phyloP scores from a whole-genome alignment of 2,329 filamentous ascomycete species.

The Aspergillus sp. region DNA sequence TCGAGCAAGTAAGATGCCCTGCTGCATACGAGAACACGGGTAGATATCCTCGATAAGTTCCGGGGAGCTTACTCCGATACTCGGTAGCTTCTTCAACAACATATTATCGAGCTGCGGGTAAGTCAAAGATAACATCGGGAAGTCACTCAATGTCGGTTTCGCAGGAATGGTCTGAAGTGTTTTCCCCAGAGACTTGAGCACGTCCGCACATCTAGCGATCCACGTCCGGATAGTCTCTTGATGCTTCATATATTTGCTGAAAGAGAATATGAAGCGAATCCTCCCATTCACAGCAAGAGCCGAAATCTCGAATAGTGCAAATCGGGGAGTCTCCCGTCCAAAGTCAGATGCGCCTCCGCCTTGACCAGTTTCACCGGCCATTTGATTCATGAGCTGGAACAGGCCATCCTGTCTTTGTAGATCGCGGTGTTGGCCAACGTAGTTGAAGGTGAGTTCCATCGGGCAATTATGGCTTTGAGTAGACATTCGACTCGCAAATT shows the following conservation, averaged over 20 bases:
- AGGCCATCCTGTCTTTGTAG: conserved; percentile 47
- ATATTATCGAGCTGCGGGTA: conserved; percentile 44
- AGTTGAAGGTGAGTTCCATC: conserved; percentile 46
- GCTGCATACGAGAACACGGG: conserved; percentile 40
- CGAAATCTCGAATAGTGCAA: conserved; percentile 54
- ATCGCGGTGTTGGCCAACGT: conserved; percentile 43
- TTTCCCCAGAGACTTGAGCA: conserved; percentile 31
- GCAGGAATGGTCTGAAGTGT: conserved; percentile 25
- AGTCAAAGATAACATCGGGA: conserved; percentile 46
- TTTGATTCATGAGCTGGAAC: conserved; percentile 44
- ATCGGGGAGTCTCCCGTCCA: conserved; percentile 45
- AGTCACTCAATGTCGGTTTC: conserved; percentile 43
- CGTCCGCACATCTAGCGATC: conserved; percentile 40
- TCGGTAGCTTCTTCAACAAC: conserved; percentile 36
- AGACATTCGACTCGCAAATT: conserved; percentile 37
- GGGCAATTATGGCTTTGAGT: conserved; percentile 39
- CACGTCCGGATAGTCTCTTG: conserved; percentile 45
- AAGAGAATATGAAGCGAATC: conserved; percentile 53
- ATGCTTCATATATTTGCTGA: conserved; percentile 50
- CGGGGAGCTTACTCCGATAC: conserved; percentile 32
- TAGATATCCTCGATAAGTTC: conserved; percentile 45
- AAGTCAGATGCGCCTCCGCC: conserved; percentile 49
- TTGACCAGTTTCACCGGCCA: conserved; percentile 48
- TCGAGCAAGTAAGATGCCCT: conserved; percentile 37
- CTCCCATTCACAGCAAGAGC: conserved; percentile 49